Base-by-base conservation (phyloP, 2,329 filamentous ascomycete genomes). In the Colletotrichum brevisporum region DNA sequence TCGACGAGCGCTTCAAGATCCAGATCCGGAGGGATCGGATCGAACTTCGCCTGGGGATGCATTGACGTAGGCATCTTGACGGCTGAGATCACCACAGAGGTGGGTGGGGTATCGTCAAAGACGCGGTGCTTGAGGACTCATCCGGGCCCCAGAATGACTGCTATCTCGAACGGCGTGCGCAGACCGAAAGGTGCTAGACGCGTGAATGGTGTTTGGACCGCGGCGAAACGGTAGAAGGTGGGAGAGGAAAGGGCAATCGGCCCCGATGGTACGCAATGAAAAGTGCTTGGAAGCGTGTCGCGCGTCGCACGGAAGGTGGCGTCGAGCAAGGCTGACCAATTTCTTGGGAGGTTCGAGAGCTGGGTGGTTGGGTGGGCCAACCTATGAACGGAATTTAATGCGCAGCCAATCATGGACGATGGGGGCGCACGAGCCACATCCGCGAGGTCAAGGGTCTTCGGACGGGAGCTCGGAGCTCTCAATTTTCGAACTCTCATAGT, bases 21-120 rank as follows among this genome's bases (percentile, higher is more conserved):
- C 66, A 98, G 89, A 76, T 95, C 90, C 0, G 95, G 95, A 0
- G 94, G 89, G 54, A 98, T 93, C 1, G 95, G 95, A 79, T 97
- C 94, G 79, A 98, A 98, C 59, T 94, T 94, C 16, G 94, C 94
- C 76, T 94, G 91, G 1, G 94, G 94, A 75, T 95, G 90, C 67
- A 91, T 84, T 15, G 92, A 86, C 16, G 85, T 83, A 63, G 93
- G 92, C 94, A 97, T 97, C 31, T 76, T 86, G 75, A 70, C 65
- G 62, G 66, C n/a, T 13, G 27, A 12, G 9, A 18, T 47, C 26
- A 61, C 31, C 26, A 13, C 45, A n/a, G 36, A 45, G 36, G 31
- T 36, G 31, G 13, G 51, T 51, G 36, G 51, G 43, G 45, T 39
- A 43, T 16, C 43, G 24, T 56, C 21, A 21, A 16, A 50, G 53